Evolutionary conservation across 2,329 filamentous ascomycete genomes (phyloP).

Genomic region (Colletotrichum plurivorum): DNA sequence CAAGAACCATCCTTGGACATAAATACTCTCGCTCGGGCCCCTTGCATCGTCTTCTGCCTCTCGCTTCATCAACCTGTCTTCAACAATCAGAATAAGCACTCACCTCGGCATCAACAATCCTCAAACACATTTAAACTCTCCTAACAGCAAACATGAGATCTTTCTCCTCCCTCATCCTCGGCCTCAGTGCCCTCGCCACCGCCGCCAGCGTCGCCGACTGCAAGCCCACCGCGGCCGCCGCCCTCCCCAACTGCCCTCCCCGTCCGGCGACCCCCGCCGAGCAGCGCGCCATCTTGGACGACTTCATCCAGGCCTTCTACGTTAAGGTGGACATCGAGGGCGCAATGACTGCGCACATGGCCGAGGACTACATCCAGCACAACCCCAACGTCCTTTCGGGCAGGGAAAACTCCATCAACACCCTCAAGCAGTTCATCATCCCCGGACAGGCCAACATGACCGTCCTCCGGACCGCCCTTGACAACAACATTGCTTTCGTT

Average conservation of each 20-base stretch:
- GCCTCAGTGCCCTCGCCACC: background rate
- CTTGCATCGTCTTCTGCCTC: too few species aligned
- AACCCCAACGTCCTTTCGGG: constrained; percentile 26
- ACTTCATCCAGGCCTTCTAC: constrained; percentile 18
- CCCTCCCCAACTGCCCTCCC: constrained; percentile 11
- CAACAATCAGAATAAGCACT: too few species aligned
- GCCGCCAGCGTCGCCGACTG: background rate
- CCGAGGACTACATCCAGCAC: constrained; percentile 31
- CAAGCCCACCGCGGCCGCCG: background rate
- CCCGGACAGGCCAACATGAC: constrained; percentile 16
- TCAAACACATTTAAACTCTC: too few species aligned
- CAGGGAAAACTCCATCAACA: constrained; percentile 8
- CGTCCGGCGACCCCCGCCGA: background rate
- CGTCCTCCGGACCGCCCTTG: constrained; percentile 10
- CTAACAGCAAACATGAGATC: background rate
- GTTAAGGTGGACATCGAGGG: constrained; percentile 2
- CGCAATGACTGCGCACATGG: constrained; percentile 3
- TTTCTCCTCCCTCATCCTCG: background rate
- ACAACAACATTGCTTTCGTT: constrained; percentile 9
- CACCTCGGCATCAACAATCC: too few species aligned
- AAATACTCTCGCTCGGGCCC: too few species aligned
- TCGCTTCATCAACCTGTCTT: too few species aligned
- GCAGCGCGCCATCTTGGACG: constrained; percentile 13
- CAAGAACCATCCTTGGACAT: too few species aligned
- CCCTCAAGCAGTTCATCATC: background rate